Percentiles rank a stretch among this genome's conserved stretches.
Conservation (phyloP, 495 filamentous ascomycete species). For the Penicillium ucsense region DNA sequence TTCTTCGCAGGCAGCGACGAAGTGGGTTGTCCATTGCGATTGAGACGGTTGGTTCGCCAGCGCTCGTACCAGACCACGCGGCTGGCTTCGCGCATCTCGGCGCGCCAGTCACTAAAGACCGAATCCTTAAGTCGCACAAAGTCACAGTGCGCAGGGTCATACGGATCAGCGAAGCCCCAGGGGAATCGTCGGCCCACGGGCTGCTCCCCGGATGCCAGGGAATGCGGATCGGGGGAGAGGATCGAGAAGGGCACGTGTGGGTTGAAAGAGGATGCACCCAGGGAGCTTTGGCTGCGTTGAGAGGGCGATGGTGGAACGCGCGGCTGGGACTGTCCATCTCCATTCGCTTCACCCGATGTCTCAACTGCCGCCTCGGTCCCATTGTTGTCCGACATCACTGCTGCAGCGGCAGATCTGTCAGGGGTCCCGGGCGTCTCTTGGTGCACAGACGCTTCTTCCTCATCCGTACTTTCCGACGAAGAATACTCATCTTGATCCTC, state of each 20-base stretch:
- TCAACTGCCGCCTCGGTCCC: slow-evolving; percentile 1
- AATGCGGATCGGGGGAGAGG: slow-evolving; percentile 85
- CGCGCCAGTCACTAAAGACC: slow-evolving; percentile 88
- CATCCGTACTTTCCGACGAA: slow-evolving; percentile 48
- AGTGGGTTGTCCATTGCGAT: slow-evolving; percentile 25
- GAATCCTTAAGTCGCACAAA: slow-evolving; percentile 83
- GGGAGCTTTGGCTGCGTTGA: slow-evolving; percentile 19
- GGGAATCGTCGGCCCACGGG: slow-evolving; percentile 76
- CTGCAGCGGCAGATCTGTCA: slow-evolving; percentile 9
- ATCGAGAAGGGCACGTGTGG: slow-evolving; percentile 75
- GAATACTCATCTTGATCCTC: slow-evolving; percentile 63
- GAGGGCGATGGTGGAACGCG: slow-evolving; percentile 14
- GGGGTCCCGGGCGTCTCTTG: slow-evolving; percentile 13
- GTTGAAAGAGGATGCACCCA: slow-evolving; percentile 13
- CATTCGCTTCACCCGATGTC: background rate
- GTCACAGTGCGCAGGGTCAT: slow-evolving; percentile 86
- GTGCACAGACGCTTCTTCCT: slow-evolving; percentile 21
- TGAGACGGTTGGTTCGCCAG: slow-evolving; percentile 74
- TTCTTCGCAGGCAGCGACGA: slow-evolving; percentile 12
- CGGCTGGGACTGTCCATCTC: background rate
- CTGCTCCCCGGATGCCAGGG: slow-evolving; percentile 47
- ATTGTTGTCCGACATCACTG: slow-evolving; percentile 10
- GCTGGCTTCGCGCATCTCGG: slow-evolving; percentile 83
- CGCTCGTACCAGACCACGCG: slow-evolving; percentile 92
- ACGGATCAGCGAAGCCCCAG: slow-evolving; percentile 94